Conservation (phyloP, 208 protist species). For the Blastocrithidia nonstop region DNA sequence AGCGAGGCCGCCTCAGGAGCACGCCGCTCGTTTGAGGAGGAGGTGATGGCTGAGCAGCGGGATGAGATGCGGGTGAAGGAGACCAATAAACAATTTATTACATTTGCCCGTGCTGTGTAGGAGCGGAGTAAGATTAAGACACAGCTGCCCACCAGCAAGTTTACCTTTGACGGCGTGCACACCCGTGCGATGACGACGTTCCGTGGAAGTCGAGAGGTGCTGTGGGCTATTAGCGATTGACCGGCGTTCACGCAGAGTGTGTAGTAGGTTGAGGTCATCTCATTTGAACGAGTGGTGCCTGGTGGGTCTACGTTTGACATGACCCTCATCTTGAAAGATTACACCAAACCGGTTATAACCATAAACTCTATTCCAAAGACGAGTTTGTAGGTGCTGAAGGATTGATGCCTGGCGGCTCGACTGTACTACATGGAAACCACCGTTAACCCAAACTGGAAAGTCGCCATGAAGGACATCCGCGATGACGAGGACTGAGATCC, state of each 20-base stretch:
- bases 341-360: slow-evolving; percentile 53
- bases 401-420: slow-evolving; percentile 57
- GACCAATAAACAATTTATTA: slow-evolving; percentile 78
- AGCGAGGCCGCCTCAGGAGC: slow-evolving; percentile 43
- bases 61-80: slow-evolving; percentile 45
- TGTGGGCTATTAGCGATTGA: slow-evolving; percentile 70
- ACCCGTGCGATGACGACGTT: slow-evolving; percentile 58
- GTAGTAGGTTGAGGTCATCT: slow-evolving; percentile 89
- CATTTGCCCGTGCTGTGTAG: slow-evolving; percentile 54
- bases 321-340: slow-evolving; percentile 95
- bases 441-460: slow-evolving; percentile 69
- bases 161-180: slow-evolving; percentile 76
- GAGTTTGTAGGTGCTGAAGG: slow-evolving; percentile 51
- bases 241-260: slow-evolving; percentile 91
- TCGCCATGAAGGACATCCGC: slow-evolving; percentile 70
- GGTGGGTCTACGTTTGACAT: slow-evolving; percentile 93
- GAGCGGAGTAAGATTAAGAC: slow-evolving; percentile 51
- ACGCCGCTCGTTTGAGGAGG: slow-evolving; percentile 55
- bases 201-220: slow-evolving; percentile 54
- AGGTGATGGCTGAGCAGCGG: slow-evolving; percentile 61
- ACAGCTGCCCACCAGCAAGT: slow-evolving; percentile 63
- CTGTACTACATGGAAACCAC: slow-evolving; percentile 78
- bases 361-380: slow-evolving; percentile 42
- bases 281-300: slow-evolving; percentile 87
- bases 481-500: slow-evolving; percentile 77